Conservation (phyloP, 345 rosid species). For the Noccaea caerulescens region DNA sequence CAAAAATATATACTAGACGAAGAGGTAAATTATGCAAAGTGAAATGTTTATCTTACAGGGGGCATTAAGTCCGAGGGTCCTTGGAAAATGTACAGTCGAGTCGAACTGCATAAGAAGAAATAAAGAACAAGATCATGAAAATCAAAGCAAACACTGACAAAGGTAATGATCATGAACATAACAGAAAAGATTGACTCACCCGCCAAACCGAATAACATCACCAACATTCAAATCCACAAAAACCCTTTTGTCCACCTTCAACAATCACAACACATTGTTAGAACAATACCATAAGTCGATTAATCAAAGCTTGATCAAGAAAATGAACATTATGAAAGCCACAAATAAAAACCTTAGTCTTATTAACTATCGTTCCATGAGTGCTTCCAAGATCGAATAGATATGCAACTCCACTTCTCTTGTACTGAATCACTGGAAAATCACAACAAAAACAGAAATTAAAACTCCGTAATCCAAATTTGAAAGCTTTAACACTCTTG, state of each 20-base stretch:
- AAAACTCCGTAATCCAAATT: not conserved
- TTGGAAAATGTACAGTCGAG: slow-evolving; percentile 88
- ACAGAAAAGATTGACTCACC: slow-evolving; percentile 55
- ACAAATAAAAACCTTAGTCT: slow-evolving; percentile 59
- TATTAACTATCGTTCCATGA: slow-evolving; percentile 82
- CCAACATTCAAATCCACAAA: slow-evolving; percentile 82
- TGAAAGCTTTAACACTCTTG: not conserved
- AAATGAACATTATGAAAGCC: not conserved
- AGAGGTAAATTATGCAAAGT: not conserved
- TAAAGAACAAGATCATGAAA: slow-evolving; percentile 18
- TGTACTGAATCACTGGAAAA: slow-evolving; percentile 82
- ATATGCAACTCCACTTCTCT: slow-evolving; percentile 76
- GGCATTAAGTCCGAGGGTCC: slow-evolving; percentile 93
- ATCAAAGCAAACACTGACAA: not conserved
- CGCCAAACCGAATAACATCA: slow-evolving; percentile 92
- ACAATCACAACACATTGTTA: slow-evolving; percentile 28
- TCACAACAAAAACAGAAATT: slow-evolving; percentile 10
- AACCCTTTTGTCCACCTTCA: slow-evolving; percentile 65
- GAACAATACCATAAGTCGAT: not conserved
- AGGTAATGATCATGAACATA: not conserved
- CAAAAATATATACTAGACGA: not conserved
- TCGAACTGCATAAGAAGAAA: slow-evolving; percentile 46
- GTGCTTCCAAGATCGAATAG: slow-evolving; percentile 85
- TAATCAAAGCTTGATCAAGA: not conserved
- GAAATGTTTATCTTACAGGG: slow-evolving; percentile 53